phyloP scores from a whole-genome alignment of 2,329 filamentous ascomycete species.

The Aureobasidium namibiae region DNA sequence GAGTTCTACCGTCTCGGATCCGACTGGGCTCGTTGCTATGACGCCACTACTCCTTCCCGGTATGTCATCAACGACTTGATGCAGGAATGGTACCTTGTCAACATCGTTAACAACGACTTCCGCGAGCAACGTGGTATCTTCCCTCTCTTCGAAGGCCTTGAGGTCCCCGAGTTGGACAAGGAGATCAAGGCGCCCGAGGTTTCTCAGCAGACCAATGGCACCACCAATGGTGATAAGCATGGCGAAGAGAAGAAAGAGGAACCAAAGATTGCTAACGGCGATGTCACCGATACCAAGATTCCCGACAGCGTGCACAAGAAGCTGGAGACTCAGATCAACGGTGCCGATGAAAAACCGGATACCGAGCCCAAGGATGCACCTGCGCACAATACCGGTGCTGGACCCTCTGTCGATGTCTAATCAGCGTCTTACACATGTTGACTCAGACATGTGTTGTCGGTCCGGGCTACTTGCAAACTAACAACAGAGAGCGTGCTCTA shows the following conservation, averaged over 20 bases:
- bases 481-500: too few species aligned
- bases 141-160: constrained; percentile 70
- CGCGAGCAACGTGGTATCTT: constrained; percentile 76
- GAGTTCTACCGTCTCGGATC: constrained; percentile 88
- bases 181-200: neutral
- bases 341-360: neutral
- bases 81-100: constrained; percentile 87
- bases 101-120: constrained; percentile 99
- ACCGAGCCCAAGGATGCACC: constrained; percentile 5
- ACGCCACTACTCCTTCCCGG: constrained; percentile 66
- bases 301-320: constrained; percentile 12
- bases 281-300: constrained; percentile 3
- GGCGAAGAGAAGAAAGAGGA: neutral
- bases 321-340: neutral
- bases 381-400: constrained; percentile 11
- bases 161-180: constrained; percentile 56
- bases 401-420: neutral
- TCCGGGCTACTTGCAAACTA: too few species aligned
- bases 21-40: constrained; percentile 91
- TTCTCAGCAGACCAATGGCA: neutral
- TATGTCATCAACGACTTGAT: constrained; percentile 74
- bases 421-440: neutral
- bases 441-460: too few species aligned
- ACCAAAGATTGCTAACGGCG: neutral
- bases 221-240: constrained; percentile 5